Evolutionary conservation across 2,329 filamentous ascomycete genomes (phyloP), one percentile per base, ranked within the genome.

Genomic region (Penicillium sclerotiorum): DNA sequence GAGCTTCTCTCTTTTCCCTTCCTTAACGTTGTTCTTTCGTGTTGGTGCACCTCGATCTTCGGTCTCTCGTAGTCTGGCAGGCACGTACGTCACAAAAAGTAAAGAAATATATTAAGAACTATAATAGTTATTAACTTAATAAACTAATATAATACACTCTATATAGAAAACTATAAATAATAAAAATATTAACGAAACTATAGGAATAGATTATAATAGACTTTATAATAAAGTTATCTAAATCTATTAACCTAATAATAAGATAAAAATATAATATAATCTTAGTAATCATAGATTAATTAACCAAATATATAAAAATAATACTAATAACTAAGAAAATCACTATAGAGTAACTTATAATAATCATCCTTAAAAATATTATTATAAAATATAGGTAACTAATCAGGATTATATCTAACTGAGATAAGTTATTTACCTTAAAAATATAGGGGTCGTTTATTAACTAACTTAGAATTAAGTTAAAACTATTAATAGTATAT

Each of bases 131-230:
- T 25, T 20, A 32, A 22, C 1, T 4, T 33, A n/a, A 50, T n/a
- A 50, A 50, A 42, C 21, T 22, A 36, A 15, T 7, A 25, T 1
- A 3, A 42, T 23, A 50, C 27, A 12, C 20, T 12, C 43, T 12
- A 32, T 46, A 51, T 28, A 28, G 27, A 13, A 8, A 21, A 37
- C 7, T 37, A 21, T 13, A 37, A 21, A 18, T 9, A 2, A 20
- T 20, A 20, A 18, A 22, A 37, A 21, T 22, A 40, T 18, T 18
- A 32, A 37, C 5, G 21, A 20, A 45, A 41, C 32, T 20, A 45
- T 45, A 21, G 15, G 17, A 50, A 40, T 45, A 27, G 27, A 50
- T 45, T n/a, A 50, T 11, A 20, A 27, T 50, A 11, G 21, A 50
- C 21, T 52, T 46, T 22, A 44, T 44, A 7, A 47, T 27, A 22